These are phyloP conservation scores for Eucalyptus globulus DNA, from an alignment of 345 rosid species.

Conservation along the genomic window DNA sequence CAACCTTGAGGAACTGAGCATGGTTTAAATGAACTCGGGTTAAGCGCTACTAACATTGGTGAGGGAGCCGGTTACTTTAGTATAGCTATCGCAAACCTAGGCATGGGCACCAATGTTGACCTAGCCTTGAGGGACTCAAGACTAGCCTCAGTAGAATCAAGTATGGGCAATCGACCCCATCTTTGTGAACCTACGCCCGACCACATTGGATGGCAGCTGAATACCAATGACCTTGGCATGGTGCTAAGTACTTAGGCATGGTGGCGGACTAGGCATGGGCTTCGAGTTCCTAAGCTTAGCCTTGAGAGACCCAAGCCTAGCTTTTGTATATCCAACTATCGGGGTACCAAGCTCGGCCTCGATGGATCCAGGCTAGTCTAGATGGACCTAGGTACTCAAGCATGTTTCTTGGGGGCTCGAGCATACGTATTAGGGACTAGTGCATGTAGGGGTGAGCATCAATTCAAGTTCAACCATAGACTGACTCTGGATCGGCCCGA, in stretches of 20 bases:
- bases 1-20: fast-evolving
- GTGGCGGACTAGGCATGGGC: not conserved
- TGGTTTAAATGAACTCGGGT: fast-evolving
- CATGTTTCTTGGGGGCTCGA: too few relatives aligned
- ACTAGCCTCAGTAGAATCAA: not conserved
- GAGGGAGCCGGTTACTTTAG: not conserved
- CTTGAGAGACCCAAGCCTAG: too few relatives aligned
- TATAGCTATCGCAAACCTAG: fast-evolving
- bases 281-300: not conserved
- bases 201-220: fast-evolving
- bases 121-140: not conserved
- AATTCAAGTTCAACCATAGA: too few relatives aligned
- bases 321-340: too few relatives aligned
- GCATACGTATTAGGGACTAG: too few relatives aligned
- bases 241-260: not conserved
- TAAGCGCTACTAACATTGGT: not conserved
- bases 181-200: fast-evolving
- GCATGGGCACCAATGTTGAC: not conserved
- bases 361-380: too few relatives aligned
- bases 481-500: fast-evolving
- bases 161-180: fast-evolving
- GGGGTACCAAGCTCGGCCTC: fast-evolving
- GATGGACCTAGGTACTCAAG: too few relatives aligned
- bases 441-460: too few relatives aligned
- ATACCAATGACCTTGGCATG: not conserved